Evolutionary conservation across 805 yeast species (phyloP).

Genomic region (Yamadazyma ubonensis): DNA sequence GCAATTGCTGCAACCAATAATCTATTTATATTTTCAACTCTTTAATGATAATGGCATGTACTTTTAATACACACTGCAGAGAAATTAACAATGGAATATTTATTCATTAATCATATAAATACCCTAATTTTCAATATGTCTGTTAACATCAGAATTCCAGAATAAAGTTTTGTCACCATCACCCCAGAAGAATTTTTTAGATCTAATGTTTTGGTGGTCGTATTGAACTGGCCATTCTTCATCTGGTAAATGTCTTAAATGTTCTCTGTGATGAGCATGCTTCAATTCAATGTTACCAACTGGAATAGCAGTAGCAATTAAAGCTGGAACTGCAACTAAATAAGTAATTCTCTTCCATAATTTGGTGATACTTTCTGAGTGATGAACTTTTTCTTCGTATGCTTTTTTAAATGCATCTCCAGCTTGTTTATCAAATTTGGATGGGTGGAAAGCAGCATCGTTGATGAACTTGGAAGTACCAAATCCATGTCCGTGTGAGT

Average conservation of each 20-base stretch:
- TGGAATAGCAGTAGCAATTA: slow-evolving; percentile 72
- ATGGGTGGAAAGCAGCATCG: slow-evolving; percentile 38
- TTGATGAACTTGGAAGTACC: slow-evolving; percentile 40
- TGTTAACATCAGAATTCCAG: slow-evolving; percentile 93
- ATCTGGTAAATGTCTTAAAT: slow-evolving; percentile 69
- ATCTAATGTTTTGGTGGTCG: slow-evolving; percentile 89
- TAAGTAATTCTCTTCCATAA: slow-evolving; percentile 86
- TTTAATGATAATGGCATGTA: slow-evolving; percentile 32
- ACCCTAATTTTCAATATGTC: slow-evolving; percentile 54
- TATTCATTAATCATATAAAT: slow-evolving; percentile 1
- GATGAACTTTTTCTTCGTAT: slow-evolving; percentile 66
- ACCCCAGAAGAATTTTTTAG: slow-evolving; percentile 94
- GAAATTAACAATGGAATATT: slow-evolving; percentile 1
- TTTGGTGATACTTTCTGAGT: slow-evolving; percentile 71
- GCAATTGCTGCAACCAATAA: slow-evolving; percentile 99
- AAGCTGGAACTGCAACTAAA: slow-evolving; percentile 80
- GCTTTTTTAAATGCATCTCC: slow-evolving; percentile 68
- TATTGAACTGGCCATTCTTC: slow-evolving; percentile 92
- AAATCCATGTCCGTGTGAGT: slow-evolving; percentile 41
- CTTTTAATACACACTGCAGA: neutral
- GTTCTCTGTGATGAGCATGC: slow-evolving; percentile 89
- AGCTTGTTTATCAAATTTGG: slow-evolving; percentile 52
- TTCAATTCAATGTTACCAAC: slow-evolving; percentile 78
- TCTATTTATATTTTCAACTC: slow-evolving; percentile 77
- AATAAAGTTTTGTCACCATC: slow-evolving; percentile 96